Conservation (phyloP, 2,329 filamentous ascomycete species). For the Colletotrichum ledebouriae region DNA sequence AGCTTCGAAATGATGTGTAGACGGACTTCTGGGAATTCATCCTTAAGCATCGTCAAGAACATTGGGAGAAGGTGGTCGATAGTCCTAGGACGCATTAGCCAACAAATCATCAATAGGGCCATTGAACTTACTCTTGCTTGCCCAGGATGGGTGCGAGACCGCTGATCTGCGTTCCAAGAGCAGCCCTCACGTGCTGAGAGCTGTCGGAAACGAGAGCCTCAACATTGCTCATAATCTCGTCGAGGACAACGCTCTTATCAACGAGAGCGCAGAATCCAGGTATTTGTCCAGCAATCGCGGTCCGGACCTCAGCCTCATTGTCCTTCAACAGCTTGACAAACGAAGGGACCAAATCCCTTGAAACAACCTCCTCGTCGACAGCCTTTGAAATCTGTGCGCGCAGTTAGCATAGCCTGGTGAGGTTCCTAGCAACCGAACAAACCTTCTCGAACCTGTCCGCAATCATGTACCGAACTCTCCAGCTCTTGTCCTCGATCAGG, state of each 20-base stretch:
- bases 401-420: slow-evolving; percentile 41
- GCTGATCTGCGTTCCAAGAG: slow-evolving; percentile 96
- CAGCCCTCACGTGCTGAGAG: slow-evolving; percentile 96
- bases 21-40: slow-evolving; percentile 97
- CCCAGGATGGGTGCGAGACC: slow-evolving; percentile 96
- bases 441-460: slow-evolving; percentile 98
- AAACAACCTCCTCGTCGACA: slow-evolving; percentile 96
- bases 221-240: slow-evolving; percentile 96
- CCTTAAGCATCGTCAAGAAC: slow-evolving; percentile 99
- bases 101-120: not conserved
- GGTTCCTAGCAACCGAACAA: slow-evolving; percentile 39
- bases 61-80: slow-evolving; percentile 97
- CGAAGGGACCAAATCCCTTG: slow-evolving; percentile 91
- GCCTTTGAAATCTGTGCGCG: slow-evolving; percentile 88
- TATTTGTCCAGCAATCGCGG: slow-evolving; percentile 96
- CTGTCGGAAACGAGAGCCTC: slow-evolving; percentile 96
- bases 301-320: slow-evolving; percentile 96
- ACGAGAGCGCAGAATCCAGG: slow-evolving; percentile 95
- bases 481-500: slow-evolving; percentile 99
- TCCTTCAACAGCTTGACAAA: slow-evolving; percentile 99
- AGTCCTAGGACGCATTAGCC: slow-evolving; percentile 69
- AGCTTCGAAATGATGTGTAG: slow-evolving; percentile 99
- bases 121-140: slow-evolving; percentile 91
- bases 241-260: slow-evolving; percentile 87
- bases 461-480: slow-evolving; percentile 99